These are phyloP conservation scores for Cladophialophora carrionii DNA, from an alignment of 2,329 filamentous ascomycete species.

Conservation along the genomic window DNA sequence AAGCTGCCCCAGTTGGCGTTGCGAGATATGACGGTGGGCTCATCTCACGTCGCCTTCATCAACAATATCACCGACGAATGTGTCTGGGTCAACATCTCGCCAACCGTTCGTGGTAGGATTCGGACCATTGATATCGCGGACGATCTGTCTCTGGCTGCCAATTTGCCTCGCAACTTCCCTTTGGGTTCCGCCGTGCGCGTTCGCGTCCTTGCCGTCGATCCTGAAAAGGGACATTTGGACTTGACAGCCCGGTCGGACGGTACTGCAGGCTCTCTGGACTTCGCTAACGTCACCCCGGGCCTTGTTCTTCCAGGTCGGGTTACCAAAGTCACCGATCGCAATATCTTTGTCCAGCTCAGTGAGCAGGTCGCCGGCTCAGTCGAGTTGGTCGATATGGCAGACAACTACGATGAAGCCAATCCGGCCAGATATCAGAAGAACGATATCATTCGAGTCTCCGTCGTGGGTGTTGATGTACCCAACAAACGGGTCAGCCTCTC, in stretches of 20 bases:
- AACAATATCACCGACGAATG: slow-evolving; percentile 82
- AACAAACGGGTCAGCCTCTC: slow-evolving; percentile 87
- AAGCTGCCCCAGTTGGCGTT: slow-evolving; percentile 69
- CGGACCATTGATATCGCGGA: slow-evolving; percentile 82
- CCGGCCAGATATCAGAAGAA: slow-evolving; percentile 77
- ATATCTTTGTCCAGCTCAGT: slow-evolving; percentile 82
- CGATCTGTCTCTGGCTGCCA: slow-evolving; percentile 75
- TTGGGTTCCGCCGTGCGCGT: slow-evolving; percentile 86
- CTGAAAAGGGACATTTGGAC: slow-evolving; percentile 74
- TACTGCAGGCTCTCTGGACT: slow-evolving; percentile 62
- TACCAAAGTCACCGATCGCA: slow-evolving; percentile 81
- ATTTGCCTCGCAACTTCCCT: slow-evolving; percentile 80
- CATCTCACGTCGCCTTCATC: slow-evolving; percentile 77
- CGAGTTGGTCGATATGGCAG: slow-evolving; percentile 78
- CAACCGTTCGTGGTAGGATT: slow-evolving; percentile 82
- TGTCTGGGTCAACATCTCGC: slow-evolving; percentile 89
- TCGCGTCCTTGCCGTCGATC: slow-evolving; percentile 74
- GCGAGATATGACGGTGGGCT: slow-evolving; percentile 71
- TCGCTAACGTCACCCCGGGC: slow-evolving; percentile 73
- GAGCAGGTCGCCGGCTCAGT: slow-evolving; percentile 78
- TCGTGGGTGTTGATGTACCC: slow-evolving; percentile 75
- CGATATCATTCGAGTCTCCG: slow-evolving; percentile 83
- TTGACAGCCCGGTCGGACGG: slow-evolving; percentile 73
- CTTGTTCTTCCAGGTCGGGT: slow-evolving; percentile 82
- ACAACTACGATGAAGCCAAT: slow-evolving; percentile 82